These are phyloP conservation scores for Apiospora sp. DNA, from an alignment of 2,329 filamentous ascomycete species.

Conservation along the genomic window DNA sequence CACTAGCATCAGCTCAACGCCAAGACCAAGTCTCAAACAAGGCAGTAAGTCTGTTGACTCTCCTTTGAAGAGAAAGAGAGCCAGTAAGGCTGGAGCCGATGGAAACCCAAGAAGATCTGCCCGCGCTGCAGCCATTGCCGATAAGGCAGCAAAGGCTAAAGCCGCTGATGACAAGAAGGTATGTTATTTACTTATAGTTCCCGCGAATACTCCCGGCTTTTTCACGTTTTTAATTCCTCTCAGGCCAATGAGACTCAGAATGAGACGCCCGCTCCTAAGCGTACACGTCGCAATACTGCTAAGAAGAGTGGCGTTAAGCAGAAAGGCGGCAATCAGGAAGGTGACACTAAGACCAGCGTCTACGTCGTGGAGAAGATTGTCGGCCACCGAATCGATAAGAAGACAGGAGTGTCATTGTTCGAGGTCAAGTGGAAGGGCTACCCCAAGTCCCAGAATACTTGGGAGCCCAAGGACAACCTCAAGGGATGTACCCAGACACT, in stretches of 20 bases:
- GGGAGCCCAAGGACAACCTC: conserved; percentile 60
- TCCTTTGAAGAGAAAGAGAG: not conserved
- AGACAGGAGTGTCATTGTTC: conserved; percentile 47
- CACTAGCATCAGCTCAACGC: not conserved
- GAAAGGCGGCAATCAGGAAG: conserved; percentile 10
- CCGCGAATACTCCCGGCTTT: not conserved
- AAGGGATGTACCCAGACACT: conserved; percentile 42
- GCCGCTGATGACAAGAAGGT: not conserved
- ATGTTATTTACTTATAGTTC: not conserved
- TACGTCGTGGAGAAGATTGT: conserved; percentile 60
- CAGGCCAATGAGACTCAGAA: conserved; percentile 11
- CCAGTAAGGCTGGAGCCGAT: not conserved
- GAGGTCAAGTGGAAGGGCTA: conserved; percentile 63
- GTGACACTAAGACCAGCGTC: conserved; percentile 34
- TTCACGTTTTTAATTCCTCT: not conserved
- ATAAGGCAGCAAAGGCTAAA: not conserved
- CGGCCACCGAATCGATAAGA: conserved; percentile 48
- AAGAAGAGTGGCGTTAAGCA: not conserved
- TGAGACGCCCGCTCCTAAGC: conserved; percentile 9
- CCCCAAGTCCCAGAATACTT: conserved; percentile 53
- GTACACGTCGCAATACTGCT: not conserved
- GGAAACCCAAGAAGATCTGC: conserved; percentile 12
- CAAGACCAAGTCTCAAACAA: not conserved
- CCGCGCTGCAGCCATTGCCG: conserved; percentile 19
- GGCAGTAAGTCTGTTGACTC: not conserved